phyloP scores from a whole-genome alignment of 257 asterid species.

The Solanum medicagineum region DNA sequence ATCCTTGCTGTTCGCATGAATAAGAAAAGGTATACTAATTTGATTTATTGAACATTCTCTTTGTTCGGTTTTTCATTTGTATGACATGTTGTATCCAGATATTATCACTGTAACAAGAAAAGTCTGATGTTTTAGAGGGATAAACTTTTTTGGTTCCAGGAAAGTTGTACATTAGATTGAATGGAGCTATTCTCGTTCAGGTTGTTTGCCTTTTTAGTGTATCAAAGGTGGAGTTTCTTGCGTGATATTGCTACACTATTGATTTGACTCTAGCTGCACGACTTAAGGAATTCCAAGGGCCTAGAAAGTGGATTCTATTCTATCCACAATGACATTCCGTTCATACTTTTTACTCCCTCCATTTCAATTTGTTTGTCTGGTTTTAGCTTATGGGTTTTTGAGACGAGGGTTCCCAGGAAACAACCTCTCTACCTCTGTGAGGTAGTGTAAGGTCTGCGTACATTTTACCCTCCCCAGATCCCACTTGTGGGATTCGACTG shows the following conservation, averaged over 20 bases:
- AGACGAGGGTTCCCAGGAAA: too few relatives aligned
- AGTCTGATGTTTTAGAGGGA: not conserved
- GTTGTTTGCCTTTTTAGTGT: not conserved
- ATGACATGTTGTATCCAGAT: not conserved
- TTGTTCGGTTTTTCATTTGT: not conserved
- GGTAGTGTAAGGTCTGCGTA: too few relatives aligned
- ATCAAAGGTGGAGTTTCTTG: not conserved
- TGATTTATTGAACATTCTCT: not conserved
- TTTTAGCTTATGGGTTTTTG: not conserved
- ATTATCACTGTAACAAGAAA: not conserved
- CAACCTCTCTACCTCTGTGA: too few relatives aligned
- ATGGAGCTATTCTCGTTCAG: not conserved
- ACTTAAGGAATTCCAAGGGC: not conserved
- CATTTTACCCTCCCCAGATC: too few relatives aligned
- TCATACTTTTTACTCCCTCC: not conserved
- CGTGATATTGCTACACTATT: not conserved
- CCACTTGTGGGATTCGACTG: too few relatives aligned
- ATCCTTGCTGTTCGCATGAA: slow-evolving; percentile 72
- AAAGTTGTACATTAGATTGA: not conserved
- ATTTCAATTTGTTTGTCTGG: not conserved
- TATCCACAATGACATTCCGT: not conserved
- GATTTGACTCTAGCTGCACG: not conserved
- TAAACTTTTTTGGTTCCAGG: not conserved
- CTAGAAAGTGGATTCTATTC: not conserved
- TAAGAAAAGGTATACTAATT: slow-evolving; percentile 45